phyloP scores from a whole-genome alignment of 1,284 basidiomycete species.

The Trametes sp. region DNA sequence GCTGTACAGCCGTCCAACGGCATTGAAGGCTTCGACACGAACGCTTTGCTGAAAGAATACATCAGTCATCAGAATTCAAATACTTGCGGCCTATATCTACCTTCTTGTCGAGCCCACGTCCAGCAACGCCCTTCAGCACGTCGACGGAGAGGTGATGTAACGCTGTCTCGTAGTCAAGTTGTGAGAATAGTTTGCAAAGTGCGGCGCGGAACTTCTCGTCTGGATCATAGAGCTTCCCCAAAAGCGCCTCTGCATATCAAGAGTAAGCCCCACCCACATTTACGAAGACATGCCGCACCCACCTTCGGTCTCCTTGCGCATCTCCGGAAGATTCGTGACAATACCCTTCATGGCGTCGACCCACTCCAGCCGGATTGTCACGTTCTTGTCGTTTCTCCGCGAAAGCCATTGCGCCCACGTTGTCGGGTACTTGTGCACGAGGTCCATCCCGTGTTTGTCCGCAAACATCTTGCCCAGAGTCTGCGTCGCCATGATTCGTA shows the following conservation, averaged over 20 bases:
- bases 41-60: slow-evolving; percentile 65
- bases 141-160: slow-evolving; percentile 80
- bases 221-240: slow-evolving; percentile 80
- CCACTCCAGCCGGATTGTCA: slow-evolving; percentile 79
- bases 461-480: slow-evolving; percentile 92
- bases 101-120: slow-evolving; percentile 88
- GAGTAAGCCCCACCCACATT: background rate
- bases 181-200: slow-evolving; percentile 82
- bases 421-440: slow-evolving; percentile 81
- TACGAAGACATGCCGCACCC: too few species aligned
- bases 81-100: slow-evolving; percentile 47
- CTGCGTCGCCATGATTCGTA: slow-evolving; percentile 83
- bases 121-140: slow-evolving; percentile 73
- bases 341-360: slow-evolving; percentile 76
- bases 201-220: slow-evolving; percentile 93
- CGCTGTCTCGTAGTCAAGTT: slow-evolving; percentile 91
- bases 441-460: slow-evolving; percentile 74
- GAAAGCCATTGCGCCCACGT: slow-evolving; percentile 91
- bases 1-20: slow-evolving; percentile 82
- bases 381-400: slow-evolving; percentile 81
- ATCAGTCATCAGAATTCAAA: background rate
- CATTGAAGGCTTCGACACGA: slow-evolving; percentile 81
- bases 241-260: slow-evolving; percentile 59
- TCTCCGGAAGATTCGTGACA: slow-evolving; percentile 72
- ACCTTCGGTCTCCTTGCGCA: slow-evolving; percentile 79